Evolutionary conservation across 2,329 filamentous ascomycete genomes (phyloP).

Genomic region (Camptophora hylomeconis): DNA sequence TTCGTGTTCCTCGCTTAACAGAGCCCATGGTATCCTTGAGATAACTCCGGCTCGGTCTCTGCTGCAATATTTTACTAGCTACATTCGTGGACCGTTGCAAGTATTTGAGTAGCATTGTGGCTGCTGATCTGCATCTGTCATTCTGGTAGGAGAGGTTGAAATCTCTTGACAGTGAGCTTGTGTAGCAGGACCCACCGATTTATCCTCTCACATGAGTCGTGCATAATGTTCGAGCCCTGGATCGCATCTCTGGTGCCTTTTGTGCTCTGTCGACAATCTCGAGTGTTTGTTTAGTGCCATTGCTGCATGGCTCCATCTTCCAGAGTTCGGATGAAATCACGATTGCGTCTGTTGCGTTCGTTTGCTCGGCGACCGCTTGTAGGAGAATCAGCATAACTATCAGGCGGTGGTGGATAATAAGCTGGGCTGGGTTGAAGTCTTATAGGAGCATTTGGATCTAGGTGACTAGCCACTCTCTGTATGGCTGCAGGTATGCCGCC

Average conservation of each 20-base stretch:
- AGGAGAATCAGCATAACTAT: slow-evolving; percentile 59
- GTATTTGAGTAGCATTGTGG: no score
- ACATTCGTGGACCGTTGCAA: no score
- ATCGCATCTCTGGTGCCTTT: no score
- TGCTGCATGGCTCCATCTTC: slow-evolving; percentile 83
- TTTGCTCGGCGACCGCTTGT: slow-evolving; percentile 58
- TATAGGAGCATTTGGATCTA: slow-evolving; percentile 90
- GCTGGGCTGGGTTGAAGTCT: slow-evolving; percentile 88
- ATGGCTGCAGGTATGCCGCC: slow-evolving; percentile 86
- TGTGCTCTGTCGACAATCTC: no score
- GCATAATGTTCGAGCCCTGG: no score
- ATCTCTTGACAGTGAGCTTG: not conserved
- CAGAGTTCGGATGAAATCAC: slow-evolving; percentile 87
- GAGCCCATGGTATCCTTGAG: no score
- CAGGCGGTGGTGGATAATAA: slow-evolving; percentile 87
- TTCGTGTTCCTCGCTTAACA: no score
- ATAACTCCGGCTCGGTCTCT: no score
- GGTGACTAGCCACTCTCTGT: slow-evolving; percentile 86
- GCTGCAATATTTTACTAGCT: no score
- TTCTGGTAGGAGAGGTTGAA: no score
- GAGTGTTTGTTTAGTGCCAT: slow-evolving; percentile 57
- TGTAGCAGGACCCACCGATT: slow-evolving; percentile 1
- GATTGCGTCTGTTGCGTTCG: slow-evolving; percentile 51
- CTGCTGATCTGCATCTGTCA: no score
- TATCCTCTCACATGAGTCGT: not conserved